Evolutionary conservation across 208 protist species (phyloP).

Genomic region (Leishmania turanica): DNA sequence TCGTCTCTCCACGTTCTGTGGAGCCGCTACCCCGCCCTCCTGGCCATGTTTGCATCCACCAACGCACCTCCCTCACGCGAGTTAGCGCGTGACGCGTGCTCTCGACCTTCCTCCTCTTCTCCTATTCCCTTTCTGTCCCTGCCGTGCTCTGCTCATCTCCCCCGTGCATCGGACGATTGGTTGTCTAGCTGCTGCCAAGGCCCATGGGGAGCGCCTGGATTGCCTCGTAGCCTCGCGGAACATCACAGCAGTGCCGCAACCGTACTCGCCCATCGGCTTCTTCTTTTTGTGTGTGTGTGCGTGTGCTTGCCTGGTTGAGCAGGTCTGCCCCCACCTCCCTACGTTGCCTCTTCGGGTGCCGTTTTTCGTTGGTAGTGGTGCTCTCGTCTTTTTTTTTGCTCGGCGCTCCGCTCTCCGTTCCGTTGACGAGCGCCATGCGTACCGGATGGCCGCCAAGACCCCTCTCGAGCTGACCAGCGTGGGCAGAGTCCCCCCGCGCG

Average conservation of each 20-base stretch:
- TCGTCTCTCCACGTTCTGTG: neutral
- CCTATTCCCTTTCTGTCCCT: neutral
- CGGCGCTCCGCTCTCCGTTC: neutral
- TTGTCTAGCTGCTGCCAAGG: neutral
- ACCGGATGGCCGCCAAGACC: slow-evolving; percentile 8
- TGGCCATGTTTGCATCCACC: neutral
- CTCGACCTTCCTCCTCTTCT: neutral
- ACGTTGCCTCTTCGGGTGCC: neutral
- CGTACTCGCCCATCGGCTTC: neutral
- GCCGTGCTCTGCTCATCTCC: neutral
- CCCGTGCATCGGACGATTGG: neutral
- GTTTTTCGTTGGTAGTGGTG: neutral
- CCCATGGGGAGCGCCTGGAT: neutral
- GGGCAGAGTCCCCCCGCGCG: slow-evolving; percentile 21
- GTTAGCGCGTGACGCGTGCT: neutral
- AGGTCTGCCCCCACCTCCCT: neutral
- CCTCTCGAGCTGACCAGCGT: slow-evolving; percentile 19
- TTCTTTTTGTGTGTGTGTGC: neutral
- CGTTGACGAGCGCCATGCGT: neutral
- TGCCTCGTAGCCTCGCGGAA: neutral
- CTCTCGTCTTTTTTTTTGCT: neutral
- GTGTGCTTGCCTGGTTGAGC: neutral
- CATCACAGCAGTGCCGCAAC: neutral
- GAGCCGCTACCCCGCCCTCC: neutral
- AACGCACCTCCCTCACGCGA: neutral